A percentile compares a stretch with the other conserved stretches of the same genome.
These are phyloP conservation scores for Giardia muris DNA, from an alignment of 208 protist species.

Conservation along the genomic window DNA sequence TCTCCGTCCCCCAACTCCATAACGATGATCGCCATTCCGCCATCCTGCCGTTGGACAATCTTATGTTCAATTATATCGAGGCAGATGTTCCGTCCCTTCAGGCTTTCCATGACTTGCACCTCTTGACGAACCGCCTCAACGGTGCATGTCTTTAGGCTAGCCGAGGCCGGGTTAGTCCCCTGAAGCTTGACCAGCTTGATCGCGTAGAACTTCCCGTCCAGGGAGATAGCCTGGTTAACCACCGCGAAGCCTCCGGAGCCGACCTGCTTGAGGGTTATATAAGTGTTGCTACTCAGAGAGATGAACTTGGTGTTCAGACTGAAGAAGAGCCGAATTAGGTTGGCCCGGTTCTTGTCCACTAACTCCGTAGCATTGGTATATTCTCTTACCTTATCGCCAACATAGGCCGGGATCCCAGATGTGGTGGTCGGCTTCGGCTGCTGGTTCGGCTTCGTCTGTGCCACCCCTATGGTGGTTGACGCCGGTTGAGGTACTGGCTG, in stretches of 20 bases:
- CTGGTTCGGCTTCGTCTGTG: too few species aligned
- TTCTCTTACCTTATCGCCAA: too few species aligned
- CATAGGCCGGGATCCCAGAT: too few species aligned
- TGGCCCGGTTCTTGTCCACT: background rate
- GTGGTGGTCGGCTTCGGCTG: too few species aligned
- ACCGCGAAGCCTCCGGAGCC: background rate
- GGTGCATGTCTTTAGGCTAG: background rate
- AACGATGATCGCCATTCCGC: background rate
- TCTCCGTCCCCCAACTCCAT: conserved; percentile 14
- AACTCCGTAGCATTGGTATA: too few species aligned
- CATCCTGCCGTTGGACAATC: background rate
- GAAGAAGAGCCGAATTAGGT: background rate
- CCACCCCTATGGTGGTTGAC: too few species aligned
- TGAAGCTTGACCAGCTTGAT: background rate
- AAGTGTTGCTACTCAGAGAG: background rate
- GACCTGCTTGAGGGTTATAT: background rate
- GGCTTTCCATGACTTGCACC: background rate
- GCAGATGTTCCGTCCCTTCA: background rate
- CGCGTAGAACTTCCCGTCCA: background rate
- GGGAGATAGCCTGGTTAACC: background rate
- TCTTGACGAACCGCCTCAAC: background rate
- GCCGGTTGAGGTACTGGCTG: too few species aligned
- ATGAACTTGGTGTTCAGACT: background rate
- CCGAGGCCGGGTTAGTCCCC: background rate
- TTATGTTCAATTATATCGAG: background rate